Conservation (phyloP, 805 yeast genomes). For the Kluyveromyces wickerhamii region DNA sequence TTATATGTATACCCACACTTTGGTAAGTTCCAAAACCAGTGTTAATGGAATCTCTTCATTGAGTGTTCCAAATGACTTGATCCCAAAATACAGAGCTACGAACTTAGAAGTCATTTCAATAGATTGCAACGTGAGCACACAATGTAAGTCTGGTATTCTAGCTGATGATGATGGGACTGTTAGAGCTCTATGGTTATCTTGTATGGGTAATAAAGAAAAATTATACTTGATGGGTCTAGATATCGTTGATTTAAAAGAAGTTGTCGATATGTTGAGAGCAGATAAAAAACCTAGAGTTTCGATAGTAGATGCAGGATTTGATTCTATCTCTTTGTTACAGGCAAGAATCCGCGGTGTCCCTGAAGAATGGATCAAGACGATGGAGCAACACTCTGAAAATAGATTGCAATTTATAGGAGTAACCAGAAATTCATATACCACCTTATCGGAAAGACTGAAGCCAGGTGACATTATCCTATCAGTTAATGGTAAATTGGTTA, state of each 20-base stretch:
- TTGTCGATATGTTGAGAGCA: slow-evolving; percentile 44
- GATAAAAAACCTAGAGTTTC: slow-evolving; percentile 49
- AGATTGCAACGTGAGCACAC: slow-evolving; percentile 63
- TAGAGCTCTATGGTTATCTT: slow-evolving; percentile 80
- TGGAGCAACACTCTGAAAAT: slow-evolving; percentile 56
- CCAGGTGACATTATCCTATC: slow-evolving; percentile 75
- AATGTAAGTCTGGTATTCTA: slow-evolving; percentile 73
- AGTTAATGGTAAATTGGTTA: slow-evolving; percentile 57
- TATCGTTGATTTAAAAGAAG: slow-evolving; percentile 52
- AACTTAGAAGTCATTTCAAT: slow-evolving; percentile 70
- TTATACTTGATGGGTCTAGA: slow-evolving; percentile 71
- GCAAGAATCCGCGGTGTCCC: slow-evolving; percentile 86
- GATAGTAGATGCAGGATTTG: slow-evolving; percentile 74
- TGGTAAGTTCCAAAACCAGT: slow-evolving; percentile 65
- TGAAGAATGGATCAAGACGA: slow-evolving; percentile 65
- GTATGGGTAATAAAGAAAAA: slow-evolving; percentile 69
- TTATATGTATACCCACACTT: slow-evolving; percentile 58
- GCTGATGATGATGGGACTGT: slow-evolving; percentile 72
- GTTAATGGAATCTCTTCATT: slow-evolving; percentile 71
- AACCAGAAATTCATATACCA: slow-evolving; percentile 52
- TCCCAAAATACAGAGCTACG: slow-evolving; percentile 80
- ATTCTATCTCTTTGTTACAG: slow-evolving; percentile 55
- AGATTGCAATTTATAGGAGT: slow-evolving; percentile 69
- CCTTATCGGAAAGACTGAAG: slow-evolving; percentile 29
- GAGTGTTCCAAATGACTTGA: slow-evolving; percentile 59